Conservation (phyloP, 176 grass and related monocot species). For the Themeda triandra region DNA sequence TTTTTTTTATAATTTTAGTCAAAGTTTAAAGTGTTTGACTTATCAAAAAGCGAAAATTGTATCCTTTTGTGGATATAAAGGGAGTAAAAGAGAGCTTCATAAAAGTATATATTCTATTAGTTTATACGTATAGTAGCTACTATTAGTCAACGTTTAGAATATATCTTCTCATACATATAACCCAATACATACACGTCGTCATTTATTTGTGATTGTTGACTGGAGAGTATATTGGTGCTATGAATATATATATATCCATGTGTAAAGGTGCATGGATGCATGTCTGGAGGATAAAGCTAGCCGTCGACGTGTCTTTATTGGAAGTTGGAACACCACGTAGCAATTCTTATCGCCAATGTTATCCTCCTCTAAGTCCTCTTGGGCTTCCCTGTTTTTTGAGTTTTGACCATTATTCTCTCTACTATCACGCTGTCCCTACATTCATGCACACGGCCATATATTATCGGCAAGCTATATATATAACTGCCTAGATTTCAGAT, state of each 20-base stretch:
- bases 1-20: not conserved
- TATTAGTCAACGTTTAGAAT: too few relatives aligned
- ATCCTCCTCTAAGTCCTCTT: slow-evolving; percentile 9
- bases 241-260: not conserved
- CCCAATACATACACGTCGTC: too few relatives aligned
- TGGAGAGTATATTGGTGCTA: not conserved
- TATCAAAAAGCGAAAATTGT: not conserved
- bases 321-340: slow-evolving; percentile 29
- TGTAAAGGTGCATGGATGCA: not conserved
- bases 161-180: too few relatives aligned
- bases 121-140: too few relatives aligned
- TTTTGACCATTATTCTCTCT: not conserved
- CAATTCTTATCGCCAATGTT: slow-evolving; percentile 43
- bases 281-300: slow-evolving; percentile 11
- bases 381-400: not conserved
- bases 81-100: too few relatives aligned
- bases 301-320: slow-evolving; percentile 5
- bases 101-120: too few relatives aligned
- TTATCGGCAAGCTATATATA: not conserved
- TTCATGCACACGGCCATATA: not conserved
- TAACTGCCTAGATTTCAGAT: not conserved
- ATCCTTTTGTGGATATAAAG: not conserved
- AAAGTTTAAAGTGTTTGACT: not conserved
- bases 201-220: too few relatives aligned
- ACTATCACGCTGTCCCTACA: not conserved